Conservation (phyloP, 1,284 basidiomycete species). For the Tausonia pullulans region DNA sequence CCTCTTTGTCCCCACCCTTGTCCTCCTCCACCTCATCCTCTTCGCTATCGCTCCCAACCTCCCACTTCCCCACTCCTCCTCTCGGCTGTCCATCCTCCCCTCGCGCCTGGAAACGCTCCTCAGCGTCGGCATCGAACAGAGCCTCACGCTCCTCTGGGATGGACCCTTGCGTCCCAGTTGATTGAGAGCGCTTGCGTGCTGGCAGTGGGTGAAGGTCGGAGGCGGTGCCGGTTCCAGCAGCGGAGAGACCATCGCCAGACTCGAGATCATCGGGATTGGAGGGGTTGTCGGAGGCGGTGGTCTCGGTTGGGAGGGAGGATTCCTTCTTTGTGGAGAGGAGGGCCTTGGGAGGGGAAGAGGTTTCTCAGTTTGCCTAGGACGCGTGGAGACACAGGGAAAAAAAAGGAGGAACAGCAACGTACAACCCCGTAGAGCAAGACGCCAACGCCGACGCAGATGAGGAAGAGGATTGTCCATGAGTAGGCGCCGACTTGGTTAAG, state of each 20-base stretch:
- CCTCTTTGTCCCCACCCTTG: background rate
- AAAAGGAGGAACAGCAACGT: background rate
- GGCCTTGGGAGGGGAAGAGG: background rate
- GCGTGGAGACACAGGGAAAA: background rate
- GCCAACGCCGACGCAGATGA: constrained; percentile 70
- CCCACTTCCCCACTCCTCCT: constrained; percentile 1
- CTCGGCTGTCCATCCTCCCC: background rate
- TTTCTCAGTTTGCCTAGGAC: too few species aligned
- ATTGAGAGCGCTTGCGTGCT: too few species aligned
- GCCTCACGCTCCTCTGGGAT: constrained; percentile 7
- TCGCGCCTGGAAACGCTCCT: background rate
- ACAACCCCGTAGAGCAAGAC: constrained; percentile 79
- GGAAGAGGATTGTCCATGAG: constrained; percentile 69
- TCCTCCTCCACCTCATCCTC: background rate
- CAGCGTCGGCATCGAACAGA: constrained; percentile 10
- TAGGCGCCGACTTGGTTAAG: constrained; percentile 73
- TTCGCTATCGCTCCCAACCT: constrained; percentile 10
- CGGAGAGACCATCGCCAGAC: too few species aligned
- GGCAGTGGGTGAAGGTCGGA: background rate
- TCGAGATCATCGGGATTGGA: background rate
- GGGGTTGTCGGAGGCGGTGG: background rate
- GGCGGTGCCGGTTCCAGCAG: too few species aligned
- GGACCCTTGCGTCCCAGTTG: background rate
- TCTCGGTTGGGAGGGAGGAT: background rate
- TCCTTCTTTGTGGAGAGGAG: constrained; percentile 12